These are phyloP conservation scores for Pseudonectria buxi DNA, from an alignment of 2,329 filamentous ascomycete genomes.

Conservation along the genomic window DNA sequence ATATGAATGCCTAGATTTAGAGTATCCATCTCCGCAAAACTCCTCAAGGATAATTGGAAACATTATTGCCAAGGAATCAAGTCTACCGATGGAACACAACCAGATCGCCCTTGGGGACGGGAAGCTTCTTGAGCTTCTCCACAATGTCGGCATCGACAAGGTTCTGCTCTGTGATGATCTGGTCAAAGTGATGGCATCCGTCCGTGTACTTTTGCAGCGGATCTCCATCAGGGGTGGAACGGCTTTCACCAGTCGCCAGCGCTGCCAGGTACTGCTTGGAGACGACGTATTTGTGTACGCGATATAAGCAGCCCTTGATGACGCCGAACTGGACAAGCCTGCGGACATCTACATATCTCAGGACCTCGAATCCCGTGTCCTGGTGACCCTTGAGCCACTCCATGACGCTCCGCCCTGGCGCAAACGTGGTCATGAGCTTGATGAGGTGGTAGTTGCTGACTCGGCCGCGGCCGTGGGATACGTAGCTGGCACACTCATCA, in stretches of 20 bases:
- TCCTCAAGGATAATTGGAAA: background rate
- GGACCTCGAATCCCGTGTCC: conserved; percentile 55
- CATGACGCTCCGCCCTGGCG: conserved; percentile 74
- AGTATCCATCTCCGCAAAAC: conserved; percentile 12
- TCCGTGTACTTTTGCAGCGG: conserved; percentile 63
- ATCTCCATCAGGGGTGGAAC: conserved; percentile 35
- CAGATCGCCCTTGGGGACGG: conserved; percentile 45
- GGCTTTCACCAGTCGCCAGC: conserved; percentile 47
- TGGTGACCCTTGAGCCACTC: conserved; percentile 79
- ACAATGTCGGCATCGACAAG: conserved; percentile 64
- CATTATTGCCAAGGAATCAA: background rate
- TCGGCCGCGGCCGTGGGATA: conserved; percentile 46
- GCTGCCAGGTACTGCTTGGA: conserved; percentile 55
- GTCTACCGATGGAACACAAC: conserved; percentile 46
- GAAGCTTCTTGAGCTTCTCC: conserved; percentile 56
- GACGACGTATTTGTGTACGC: conserved; percentile 85
- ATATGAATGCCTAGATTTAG: conserved; percentile 22
- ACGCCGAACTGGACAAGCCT: conserved; percentile 92
- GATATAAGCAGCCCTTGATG: conserved; percentile 90
- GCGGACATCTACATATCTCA: conserved; percentile 76
- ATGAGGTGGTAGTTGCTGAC: conserved; percentile 61
- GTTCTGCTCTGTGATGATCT: conserved; percentile 72
- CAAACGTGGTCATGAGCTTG: conserved; percentile 78
- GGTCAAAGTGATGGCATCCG: conserved; percentile 70
- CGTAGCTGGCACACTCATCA: conserved; percentile 82